Conservation (phyloP, 2,329 filamentous ascomycete genomes). For the Trichoderma polysporum region DNA sequence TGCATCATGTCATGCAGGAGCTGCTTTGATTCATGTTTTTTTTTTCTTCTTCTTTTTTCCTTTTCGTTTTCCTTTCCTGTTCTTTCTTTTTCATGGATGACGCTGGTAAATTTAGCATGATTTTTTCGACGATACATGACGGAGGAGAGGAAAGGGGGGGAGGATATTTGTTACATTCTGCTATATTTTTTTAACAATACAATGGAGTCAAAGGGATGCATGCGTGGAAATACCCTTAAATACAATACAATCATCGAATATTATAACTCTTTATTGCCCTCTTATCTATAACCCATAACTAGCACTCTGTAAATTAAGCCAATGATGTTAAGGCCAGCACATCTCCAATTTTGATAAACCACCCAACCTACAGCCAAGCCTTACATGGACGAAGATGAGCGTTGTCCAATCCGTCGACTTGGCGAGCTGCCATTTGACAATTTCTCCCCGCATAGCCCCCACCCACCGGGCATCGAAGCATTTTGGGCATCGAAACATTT, state of each 20-base stretch:
- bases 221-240: background rate
- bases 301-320: background rate
- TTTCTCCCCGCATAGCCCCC: background rate
- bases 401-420: conserved; percentile 3
- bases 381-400: too few species aligned
- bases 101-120: background rate
- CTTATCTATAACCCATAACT: background rate
- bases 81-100: background rate
- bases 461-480: background rate
- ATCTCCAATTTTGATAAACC: too few species aligned
- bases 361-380: too few species aligned
- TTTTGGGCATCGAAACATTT: background rate
- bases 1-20: background rate
- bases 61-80: background rate
- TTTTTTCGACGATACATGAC: background rate
- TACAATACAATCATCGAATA: background rate
- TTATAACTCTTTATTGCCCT: background rate
- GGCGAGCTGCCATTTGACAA: background rate
- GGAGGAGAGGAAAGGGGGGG: background rate
- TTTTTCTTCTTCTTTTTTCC: background rate
- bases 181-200: background rate
- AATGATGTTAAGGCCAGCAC: too few species aligned
- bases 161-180: background rate
- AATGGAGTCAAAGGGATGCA: background rate
- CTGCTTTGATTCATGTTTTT: too few species aligned